Conservation (phyloP, 768 basidiomycete species). For the Pseudohyphozyma bogoriensis region DNA sequence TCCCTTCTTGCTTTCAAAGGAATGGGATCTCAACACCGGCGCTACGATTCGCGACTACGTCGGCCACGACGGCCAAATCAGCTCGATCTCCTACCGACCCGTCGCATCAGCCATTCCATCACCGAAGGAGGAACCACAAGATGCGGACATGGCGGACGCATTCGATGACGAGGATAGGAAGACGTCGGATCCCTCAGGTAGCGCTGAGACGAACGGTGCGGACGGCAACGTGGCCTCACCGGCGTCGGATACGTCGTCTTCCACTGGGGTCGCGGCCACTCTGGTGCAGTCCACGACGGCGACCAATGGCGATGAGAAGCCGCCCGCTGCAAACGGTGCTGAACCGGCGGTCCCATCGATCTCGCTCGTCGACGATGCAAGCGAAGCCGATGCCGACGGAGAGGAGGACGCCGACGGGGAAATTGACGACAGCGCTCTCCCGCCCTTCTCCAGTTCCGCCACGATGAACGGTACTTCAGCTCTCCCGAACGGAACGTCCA, state of each 20-base stretch:
- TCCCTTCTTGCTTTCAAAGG: conserved; percentile 55
- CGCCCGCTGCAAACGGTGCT: no score
- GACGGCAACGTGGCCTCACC: not conserved
- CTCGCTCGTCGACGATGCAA: not conserved
- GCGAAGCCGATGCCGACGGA: conserved; percentile 5
- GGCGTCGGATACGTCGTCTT: not conserved
- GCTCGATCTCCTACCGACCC: conserved; percentile 68
- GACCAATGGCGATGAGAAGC: no score
- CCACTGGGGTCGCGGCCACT: not conserved
- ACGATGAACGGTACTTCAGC: conserved; percentile 2
- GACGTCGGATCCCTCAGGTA: no score
- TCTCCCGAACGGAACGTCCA: not conserved
- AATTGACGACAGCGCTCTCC: conserved; percentile 20
- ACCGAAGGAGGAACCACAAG: no score
- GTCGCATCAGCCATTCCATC: conserved; percentile 37
- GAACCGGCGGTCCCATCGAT: no score
- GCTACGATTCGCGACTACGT: conserved; percentile 63
- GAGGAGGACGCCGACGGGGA: conserved; percentile 30
- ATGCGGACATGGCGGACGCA: conserved; percentile 6
- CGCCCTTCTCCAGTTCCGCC: not conserved
- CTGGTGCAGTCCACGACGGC: not conserved
- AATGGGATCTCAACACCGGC: conserved; percentile 97
- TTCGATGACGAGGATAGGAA: not conserved
- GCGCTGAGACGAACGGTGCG: not conserved
- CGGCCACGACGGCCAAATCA: conserved; percentile 73